Conservation (phyloP, 1,284 basidiomycete genomes). For the Pseudozyma flocculosa region DNA sequence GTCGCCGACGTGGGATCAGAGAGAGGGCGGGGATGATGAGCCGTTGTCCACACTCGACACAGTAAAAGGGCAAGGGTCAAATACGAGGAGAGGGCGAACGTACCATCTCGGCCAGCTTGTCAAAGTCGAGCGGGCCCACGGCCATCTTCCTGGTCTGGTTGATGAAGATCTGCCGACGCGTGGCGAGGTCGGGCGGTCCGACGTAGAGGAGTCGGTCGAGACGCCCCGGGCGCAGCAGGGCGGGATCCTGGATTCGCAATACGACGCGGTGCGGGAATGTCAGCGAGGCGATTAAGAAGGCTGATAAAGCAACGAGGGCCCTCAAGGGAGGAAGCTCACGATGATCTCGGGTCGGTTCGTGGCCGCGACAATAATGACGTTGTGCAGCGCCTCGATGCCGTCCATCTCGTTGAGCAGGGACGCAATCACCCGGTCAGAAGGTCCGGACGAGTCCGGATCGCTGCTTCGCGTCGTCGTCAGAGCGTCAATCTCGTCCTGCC, state of each 20-base stretch:
- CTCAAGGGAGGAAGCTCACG: too few species aligned
- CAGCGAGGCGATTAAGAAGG: too few species aligned
- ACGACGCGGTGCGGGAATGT: too few species aligned
- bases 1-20: too few species aligned
- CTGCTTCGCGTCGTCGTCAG: constrained; percentile 76
- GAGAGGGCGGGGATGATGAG: too few species aligned
- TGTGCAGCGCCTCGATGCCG: constrained; percentile 87
- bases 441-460: constrained; percentile 56
- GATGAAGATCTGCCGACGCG: constrained; percentile 78
- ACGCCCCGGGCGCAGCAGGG: constrained; percentile 89
- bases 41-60: too few species aligned
- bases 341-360: constrained; percentile 93
- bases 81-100: constrained; percentile 41
- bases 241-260: constrained; percentile 74
- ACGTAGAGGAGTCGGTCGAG: constrained; percentile 95
- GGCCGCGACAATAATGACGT: constrained; percentile 91
- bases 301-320: too few species aligned
- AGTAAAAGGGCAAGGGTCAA: neutral
- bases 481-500: constrained; percentile 94
- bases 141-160: constrained; percentile 80
- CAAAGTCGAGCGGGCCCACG: constrained; percentile 70
- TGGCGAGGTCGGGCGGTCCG: constrained; percentile 78
- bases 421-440: constrained; percentile 77
- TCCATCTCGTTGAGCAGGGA: constrained; percentile 95
- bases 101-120: constrained; percentile 73